phyloP scores from a whole-genome alignment of 2,329 filamentous ascomycete genomes.

The Podosphaera aphanis region DNA sequence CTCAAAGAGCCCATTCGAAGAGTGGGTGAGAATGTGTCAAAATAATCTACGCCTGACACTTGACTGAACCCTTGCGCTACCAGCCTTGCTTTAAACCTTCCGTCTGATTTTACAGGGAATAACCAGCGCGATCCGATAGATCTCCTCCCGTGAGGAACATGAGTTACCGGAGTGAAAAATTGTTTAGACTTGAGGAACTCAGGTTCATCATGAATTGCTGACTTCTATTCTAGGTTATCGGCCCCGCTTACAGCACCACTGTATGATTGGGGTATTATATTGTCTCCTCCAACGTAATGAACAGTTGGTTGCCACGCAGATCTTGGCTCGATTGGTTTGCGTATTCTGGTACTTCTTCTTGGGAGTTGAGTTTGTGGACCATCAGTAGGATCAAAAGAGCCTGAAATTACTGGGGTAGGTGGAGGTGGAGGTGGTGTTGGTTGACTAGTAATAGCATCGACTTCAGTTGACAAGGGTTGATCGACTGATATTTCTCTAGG shows the following conservation, averaged over 20 bases:
- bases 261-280: neutral
- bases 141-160: constrained; percentile 1
- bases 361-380: neutral
- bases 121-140: neutral
- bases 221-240: neutral
- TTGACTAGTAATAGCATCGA: neutral
- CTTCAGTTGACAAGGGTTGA: neutral
- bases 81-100: neutral
- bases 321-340: neutral
- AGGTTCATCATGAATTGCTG: neutral
- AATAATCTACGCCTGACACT: neutral
- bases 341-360: neutral
- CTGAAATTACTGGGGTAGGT: neutral
- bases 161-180: neutral
- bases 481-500: neutral
- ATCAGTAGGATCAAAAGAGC: neutral
- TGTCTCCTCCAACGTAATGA: neutral
- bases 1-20: neutral
- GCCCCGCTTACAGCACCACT: neutral
- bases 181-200: neutral
- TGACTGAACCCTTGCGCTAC: neutral
- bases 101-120: neutral
- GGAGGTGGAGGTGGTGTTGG: neutral
- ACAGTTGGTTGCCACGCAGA: neutral
- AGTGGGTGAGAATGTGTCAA: neutral